These are phyloP conservation scores for Selaginella moellendorffii DNA, from an alignment of 75 land plant species.

Conservation along the genomic window DNA sequence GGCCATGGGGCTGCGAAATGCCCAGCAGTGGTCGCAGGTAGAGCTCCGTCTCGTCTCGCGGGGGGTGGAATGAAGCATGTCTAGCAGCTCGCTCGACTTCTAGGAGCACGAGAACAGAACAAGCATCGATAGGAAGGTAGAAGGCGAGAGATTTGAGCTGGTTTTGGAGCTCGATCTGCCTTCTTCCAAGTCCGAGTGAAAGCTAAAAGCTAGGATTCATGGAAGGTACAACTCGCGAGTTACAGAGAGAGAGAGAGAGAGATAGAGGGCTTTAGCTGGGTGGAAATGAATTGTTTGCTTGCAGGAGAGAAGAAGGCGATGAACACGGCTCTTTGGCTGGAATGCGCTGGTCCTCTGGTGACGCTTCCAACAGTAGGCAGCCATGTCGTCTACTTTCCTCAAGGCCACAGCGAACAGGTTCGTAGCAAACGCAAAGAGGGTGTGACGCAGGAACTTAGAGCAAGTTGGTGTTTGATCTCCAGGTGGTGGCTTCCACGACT, in stretches of 20 bases:
- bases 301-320: constrained; percentile 34
- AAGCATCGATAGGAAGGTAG: too few relatives aligned
- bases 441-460: too few relatives aligned
- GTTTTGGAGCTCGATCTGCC: too few relatives aligned
- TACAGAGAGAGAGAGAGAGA: constrained; percentile 9
- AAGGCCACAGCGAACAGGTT: constrained; percentile 80
- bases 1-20: too few relatives aligned
- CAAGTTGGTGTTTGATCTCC: too few relatives aligned
- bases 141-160: too few relatives aligned
- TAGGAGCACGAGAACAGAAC: too few relatives aligned
- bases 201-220: not conserved
- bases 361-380: constrained; percentile 65
- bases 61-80: too few relatives aligned
- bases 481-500: constrained; percentile 51
- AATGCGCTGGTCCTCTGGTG: constrained; percentile 76
- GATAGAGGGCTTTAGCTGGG: not conserved
- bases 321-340: constrained; percentile 78
- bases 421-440: too few relatives aligned
- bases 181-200: not conserved
- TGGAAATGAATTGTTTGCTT: not conserved
- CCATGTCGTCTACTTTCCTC: constrained; percentile 67
- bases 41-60: too few relatives aligned
- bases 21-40: too few relatives aligned
- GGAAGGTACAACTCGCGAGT: not conserved
- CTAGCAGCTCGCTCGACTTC: too few relatives aligned